These are phyloP conservation scores for Taiwanofungus camphoratus DNA, from an alignment of 1,284 basidiomycete genomes.

Conservation along the genomic window DNA sequence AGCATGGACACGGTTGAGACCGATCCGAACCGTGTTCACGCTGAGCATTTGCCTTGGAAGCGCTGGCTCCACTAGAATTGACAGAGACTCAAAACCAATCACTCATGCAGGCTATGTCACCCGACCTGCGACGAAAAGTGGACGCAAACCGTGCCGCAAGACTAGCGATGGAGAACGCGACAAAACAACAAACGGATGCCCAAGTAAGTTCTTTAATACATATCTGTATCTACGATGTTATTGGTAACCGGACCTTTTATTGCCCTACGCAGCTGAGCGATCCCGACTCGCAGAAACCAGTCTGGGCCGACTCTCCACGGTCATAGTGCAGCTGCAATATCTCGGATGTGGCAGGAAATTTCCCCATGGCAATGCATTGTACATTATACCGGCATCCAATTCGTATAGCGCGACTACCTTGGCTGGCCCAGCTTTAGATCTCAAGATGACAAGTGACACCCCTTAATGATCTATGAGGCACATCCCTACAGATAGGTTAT, in stretches of 20 bases:
- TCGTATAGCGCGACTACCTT: no score
- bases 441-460: no score
- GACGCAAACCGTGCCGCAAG: conserved; percentile 56
- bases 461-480: no score
- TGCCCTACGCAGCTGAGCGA: conserved; percentile 25
- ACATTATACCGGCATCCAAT: not conserved
- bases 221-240: conserved; percentile 7
- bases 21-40: no score
- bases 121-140: conserved; percentile 61
- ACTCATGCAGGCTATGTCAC: conserved; percentile 57
- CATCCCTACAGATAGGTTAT: no score
- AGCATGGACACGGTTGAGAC: no score
- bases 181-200: conserved; percentile 44
- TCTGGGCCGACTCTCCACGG: conserved; percentile 37
- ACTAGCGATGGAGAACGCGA: conserved; percentile 48
- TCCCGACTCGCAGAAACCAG: conserved; percentile 45
- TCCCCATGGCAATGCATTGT: not conserved
- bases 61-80: no score
- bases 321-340: conserved; percentile 1
- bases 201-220: conserved; percentile 39
- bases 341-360: no score
- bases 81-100: no score
- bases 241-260: no score
- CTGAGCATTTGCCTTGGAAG: no score
- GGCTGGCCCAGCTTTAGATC: no score